A percentile compares a stretch with the other conserved stretches of the same genome.
phyloP scores from a whole-genome alignment of 805 yeast genomes.

The Zygosaccharomyces bisporus region DNA sequence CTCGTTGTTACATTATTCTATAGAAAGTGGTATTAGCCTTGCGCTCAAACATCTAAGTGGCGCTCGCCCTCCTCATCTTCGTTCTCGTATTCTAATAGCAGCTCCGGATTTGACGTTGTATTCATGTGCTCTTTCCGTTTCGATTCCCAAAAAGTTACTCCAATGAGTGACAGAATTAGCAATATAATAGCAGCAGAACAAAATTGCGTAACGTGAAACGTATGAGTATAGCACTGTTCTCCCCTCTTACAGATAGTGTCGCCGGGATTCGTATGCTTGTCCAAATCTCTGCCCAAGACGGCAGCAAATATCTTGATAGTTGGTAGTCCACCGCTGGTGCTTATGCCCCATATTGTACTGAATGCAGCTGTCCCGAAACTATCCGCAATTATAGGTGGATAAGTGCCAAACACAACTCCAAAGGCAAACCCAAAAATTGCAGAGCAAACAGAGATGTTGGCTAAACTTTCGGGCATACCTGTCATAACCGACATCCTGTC shows the following conservation, averaged over 20 bases:
- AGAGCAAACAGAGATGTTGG: constrained; percentile 48
- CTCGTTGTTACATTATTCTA: background rate
- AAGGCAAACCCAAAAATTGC: constrained; percentile 59
- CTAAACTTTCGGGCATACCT: constrained; percentile 31
- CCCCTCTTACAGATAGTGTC: constrained; percentile 45
- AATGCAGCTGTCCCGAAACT: constrained; percentile 62
- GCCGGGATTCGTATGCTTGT: constrained; percentile 40
- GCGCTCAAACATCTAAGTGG: background rate
- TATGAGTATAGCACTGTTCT: constrained; percentile 45
- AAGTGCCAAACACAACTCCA: constrained; percentile 68
- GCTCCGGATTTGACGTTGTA: background rate
- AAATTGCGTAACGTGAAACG: constrained; percentile 35
- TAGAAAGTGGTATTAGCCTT: too few species aligned
- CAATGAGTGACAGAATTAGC: constrained; percentile 22
- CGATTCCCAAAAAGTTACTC: constrained; percentile 10
- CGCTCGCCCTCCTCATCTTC: background rate
- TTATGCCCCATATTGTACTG: constrained; percentile 72
- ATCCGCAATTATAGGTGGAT: constrained; percentile 74
- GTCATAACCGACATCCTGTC: constrained; percentile 1
- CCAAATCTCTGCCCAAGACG: constrained; percentile 54
- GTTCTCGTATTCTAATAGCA: constrained; percentile 2
- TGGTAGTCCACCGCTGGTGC: constrained; percentile 66
- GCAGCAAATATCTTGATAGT: constrained; percentile 52
- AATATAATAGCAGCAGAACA: constrained; percentile 23
- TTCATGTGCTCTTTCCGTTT: constrained; percentile 1